Base-by-base conservation (phyloP, 2,329 filamentous ascomycete genomes). In the Dendrostoma leiphaemia region DNA sequence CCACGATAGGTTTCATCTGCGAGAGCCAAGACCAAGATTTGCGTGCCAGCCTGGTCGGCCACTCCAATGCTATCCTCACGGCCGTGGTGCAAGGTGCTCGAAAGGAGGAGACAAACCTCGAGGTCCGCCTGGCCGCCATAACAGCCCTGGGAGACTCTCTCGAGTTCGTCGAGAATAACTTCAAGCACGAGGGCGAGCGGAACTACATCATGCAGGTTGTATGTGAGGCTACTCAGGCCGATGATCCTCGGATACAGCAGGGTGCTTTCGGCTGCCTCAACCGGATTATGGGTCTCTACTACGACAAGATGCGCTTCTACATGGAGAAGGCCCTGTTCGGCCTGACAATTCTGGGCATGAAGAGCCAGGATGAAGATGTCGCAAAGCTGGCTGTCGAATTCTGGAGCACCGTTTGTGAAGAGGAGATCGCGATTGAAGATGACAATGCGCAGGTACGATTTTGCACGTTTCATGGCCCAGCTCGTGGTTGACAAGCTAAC, bases 161-260 rank as follows among this genome's bases (percentile, higher is more conserved):
- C 57, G 94, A 99, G 73, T 99, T 99, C 67, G 93, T 99, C 55
- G 85, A 91, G 62, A 95, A 91, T 75, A 99, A 99, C 78, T 99
- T 99, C 74, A 95, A 97, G 75, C 94, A 97, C 67, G 94, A 99
- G 74, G 94, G 93, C 66, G 94, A 99, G 81, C 88, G 94, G 63
- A 99, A 99, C 78, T 99, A 97, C 79, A 99, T 99, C 69, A 99
- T 99, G 94, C 94, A 99, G 78, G 94, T 99, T 62, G 91, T 99
- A 66, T 99, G 94, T 76, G 94, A 99, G 79, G 94, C 94, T 64
- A 99, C 94, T 52, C 94, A 99, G 76, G 91, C 93, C 64, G 81
- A 89, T 1, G 94, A 99, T 72, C 84, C 83, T 56, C 85, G 91
- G 68, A 95, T 99, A 71, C 92, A 97, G 74, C 91, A 96, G 70